Base-by-base conservation (phyloP, 257 asterid genomes). In the Ajuga chamaepitys region DNA sequence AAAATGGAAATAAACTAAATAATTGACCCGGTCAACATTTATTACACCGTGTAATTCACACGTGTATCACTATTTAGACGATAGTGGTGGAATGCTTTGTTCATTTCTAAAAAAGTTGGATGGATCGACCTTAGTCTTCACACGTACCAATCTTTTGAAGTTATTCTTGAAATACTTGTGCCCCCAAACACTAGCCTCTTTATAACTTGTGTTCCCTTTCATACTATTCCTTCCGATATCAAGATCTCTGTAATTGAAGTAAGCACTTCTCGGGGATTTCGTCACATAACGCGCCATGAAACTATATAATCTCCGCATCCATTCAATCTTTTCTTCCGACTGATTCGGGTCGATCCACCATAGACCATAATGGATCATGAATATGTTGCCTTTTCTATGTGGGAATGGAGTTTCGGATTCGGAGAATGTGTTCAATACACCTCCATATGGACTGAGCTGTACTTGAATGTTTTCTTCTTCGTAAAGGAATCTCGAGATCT, bases 61-160 rank as follows among this genome's bases (percentile, higher is more conserved):
- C n/a, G n/a, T n/a, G n/a, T n/a, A n/a, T n/a, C 37, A 4, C 37
- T 30, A 30, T 8, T 30, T 30, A 5, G 3, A 30, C 0, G 37
- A 30, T 2, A 46, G 4, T 13, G 75, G 80, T 1, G 80, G 80
- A 58, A 80, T 40, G 61, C 82, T 77, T 54, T 77, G 85, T 60
- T 78, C 83, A 14, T 78, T 80, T 58, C 78, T 58, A 63, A 77
- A 80, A 11, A 80, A 76, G 62, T 80, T 80, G 8, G 74, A 55
- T 1, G 85, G 85, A 70, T 80, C 82, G 16, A 81, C 73, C 58
- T 37, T 28, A 2, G 70, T 77, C 71, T 81, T 81, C 34, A 81
- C 76, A 10, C 58, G 63, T 34, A 81, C 81, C 9, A 78, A 41
- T 25, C 83, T 56, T 2, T 32, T 40, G 18, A 81, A 81, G 22